Percentiles rank a stretch among this genome's conserved stretches.
These are phyloP conservation scores for Euptelea pleiosperma DNA, from an alignment of 164 flowering plant species.

Conservation along the genomic window DNA sequence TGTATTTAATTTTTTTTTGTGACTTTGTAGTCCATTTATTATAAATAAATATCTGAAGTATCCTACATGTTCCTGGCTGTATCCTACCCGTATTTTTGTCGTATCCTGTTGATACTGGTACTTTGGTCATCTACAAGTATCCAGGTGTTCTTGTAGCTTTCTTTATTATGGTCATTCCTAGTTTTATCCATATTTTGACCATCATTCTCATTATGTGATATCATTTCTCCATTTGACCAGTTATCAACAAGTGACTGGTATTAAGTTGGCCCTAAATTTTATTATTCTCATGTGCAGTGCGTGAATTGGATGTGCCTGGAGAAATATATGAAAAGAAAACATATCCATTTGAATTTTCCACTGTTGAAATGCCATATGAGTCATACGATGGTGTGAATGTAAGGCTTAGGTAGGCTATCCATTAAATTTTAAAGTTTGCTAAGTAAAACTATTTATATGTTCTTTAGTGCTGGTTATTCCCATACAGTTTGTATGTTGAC, in stretches of 20 bases:
- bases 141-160: background rate
- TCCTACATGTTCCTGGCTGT: too few species aligned
- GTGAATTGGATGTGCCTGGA: constrained; percentile 97
- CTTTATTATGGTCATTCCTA: background rate
- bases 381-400: constrained; percentile 94
- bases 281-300: constrained; percentile 47
- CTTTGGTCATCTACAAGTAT: too few species aligned
- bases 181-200: background rate
- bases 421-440: background rate
- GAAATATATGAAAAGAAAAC: constrained; percentile 88
- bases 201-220: constrained; percentile 4
- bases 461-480: background rate
- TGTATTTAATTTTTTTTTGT: too few species aligned
- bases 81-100: too few species aligned
- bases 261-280: constrained; percentile 8
- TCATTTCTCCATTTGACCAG: background rate
- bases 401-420: constrained; percentile 71
- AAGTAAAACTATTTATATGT: background rate
- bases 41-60: too few species aligned
- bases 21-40: too few species aligned
- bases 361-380: constrained; percentile 98
- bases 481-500: background rate
- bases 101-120: too few species aligned
- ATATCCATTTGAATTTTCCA: constrained; percentile 92
- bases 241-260: background rate